Evolutionary conservation across 2,329 filamentous ascomycete genomes (phyloP), one percentile per base, ranked within the genome.

Genomic region (Aspergillus sp.): DNA sequence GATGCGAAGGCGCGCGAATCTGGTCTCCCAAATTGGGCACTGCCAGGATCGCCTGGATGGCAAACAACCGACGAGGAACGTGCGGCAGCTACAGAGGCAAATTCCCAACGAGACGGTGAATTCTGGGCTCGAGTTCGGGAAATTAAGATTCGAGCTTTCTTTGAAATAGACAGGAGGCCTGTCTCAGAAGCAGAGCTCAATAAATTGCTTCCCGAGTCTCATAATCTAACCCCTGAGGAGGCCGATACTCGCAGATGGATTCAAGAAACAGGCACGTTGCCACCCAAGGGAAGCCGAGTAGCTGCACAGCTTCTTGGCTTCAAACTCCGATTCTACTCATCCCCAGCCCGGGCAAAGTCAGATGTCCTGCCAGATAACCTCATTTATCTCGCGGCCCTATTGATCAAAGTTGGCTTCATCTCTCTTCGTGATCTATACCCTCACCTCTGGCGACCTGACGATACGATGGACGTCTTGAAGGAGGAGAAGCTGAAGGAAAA

Each of bases 381-480:
- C 3, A 91, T 98, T 31, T 96, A 95, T 65, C 84, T 99, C 17
- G 89, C 93, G 0, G 93, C 95, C 1, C 83, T 98, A 35, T 84
- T 99, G 31, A 93, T 99, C 76, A 99, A 99, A 76, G 90, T 97
- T 64, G 96, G 95, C 1, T 99, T 99, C 73, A 91, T 99, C 59
- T 97, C 95, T 1, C 79, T 99, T 6, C 84, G 86, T 52, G 95
- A 99, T 70, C 80, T 99, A 1, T 98, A 96, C 72, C 88, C 92
- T 15, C 95, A 99, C 72, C 83, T 99, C 1, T 96, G 92, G 79
- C 91, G 95, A 7, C 78, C 84, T 0, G 95, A 98, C 64, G 87
- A 91, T 33, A 82, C 86, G 4, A 98, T 99, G 93, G 84, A 89
- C 40, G 80, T 79, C 6, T 80, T 96, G 52, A 87, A 85, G 62